phyloP scores from a whole-genome alignment of 306 rosid species.

The Acacia acuminata region DNA sequence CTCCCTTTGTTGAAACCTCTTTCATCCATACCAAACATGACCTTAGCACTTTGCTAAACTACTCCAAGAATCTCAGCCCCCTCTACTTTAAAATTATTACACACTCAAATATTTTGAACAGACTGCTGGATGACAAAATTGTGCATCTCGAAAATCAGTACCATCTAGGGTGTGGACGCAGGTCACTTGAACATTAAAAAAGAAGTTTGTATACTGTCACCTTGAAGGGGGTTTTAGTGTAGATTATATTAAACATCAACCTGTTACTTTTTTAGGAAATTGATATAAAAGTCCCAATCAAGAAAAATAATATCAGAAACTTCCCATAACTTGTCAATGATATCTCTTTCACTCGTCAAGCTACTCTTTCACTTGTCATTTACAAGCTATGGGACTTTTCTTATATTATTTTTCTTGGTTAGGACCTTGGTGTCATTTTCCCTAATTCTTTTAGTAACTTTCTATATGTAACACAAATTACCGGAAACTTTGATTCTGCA shows the following conservation, averaged over 20 bases:
- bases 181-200: neutral
- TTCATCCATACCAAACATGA: neutral
- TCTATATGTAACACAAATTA: slow-evolving; percentile 38
- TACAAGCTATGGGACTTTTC: no score
- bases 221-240: neutral
- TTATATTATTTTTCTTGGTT: no score
- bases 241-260: neutral
- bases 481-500: slow-evolving; percentile 86
- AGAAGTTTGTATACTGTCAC: neutral
- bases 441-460: slow-evolving; percentile 13
- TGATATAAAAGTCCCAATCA: no score
- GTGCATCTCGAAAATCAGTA: slow-evolving; percentile 2
- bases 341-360: no score
- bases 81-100: neutral
- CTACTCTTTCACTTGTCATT: no score
- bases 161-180: neutral
- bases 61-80: neutral
- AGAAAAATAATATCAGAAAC: no score
- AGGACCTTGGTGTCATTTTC: no score
- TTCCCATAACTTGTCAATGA: no score
- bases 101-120: neutral
- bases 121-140: neutral
- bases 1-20: neutral
- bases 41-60: neutral
- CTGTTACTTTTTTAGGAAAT: neutral